A percentile compares a stretch with the other conserved stretches of the same genome.
Conservation (phyloP, 768 basidiomycete species). For the Sarcomyxa edulis region DNA sequence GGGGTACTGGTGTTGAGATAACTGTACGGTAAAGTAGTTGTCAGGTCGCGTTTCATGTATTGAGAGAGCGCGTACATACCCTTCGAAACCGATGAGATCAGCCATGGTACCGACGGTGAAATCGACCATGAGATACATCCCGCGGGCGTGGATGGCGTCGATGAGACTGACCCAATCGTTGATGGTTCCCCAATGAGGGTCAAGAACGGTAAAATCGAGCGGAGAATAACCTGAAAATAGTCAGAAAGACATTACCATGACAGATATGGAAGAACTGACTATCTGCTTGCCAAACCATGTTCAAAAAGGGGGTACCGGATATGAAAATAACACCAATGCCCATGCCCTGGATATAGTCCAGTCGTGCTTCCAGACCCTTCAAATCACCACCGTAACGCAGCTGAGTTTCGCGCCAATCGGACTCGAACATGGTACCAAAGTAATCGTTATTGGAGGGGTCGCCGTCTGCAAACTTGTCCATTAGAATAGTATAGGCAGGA, state of each 20-base stretch:
- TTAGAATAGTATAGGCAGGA: conserved; percentile 74
- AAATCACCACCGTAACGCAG: conserved; percentile 88
- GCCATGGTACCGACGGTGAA: conserved; percentile 93
- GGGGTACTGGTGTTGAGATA: conserved; percentile 77
- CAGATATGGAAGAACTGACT: conserved; percentile 46
- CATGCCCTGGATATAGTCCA: conserved; percentile 91
- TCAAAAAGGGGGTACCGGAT: conserved; percentile 88
- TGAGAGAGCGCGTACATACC: conserved; percentile 40
- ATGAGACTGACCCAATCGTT: conserved; percentile 74
- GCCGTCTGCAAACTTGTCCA: conserved; percentile 94
- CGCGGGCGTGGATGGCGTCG: conserved; percentile 69
- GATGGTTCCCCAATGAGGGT: conserved; percentile 90
- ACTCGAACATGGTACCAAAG: conserved; percentile 75
- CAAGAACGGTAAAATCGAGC: conserved; percentile 83
- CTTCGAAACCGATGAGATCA: conserved; percentile 81
- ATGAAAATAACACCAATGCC: conserved; percentile 82
- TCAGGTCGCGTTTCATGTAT: background rate
- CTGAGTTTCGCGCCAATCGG: conserved; percentile 85
- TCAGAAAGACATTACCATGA: conserved; percentile 8
- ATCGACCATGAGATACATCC: conserved; percentile 92
- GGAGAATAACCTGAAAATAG: conserved; percentile 76
- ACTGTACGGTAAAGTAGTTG: conserved; percentile 30
- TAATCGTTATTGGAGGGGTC: conserved; percentile 90
- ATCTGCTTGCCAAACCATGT: conserved; percentile 98
- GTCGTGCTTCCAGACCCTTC: conserved; percentile 62